A percentile compares a stretch with the other conserved stretches of the same genome.
Conservation (phyloP, 2,329 filamentous ascomycete genomes). For the Aureobasidium sp. region DNA sequence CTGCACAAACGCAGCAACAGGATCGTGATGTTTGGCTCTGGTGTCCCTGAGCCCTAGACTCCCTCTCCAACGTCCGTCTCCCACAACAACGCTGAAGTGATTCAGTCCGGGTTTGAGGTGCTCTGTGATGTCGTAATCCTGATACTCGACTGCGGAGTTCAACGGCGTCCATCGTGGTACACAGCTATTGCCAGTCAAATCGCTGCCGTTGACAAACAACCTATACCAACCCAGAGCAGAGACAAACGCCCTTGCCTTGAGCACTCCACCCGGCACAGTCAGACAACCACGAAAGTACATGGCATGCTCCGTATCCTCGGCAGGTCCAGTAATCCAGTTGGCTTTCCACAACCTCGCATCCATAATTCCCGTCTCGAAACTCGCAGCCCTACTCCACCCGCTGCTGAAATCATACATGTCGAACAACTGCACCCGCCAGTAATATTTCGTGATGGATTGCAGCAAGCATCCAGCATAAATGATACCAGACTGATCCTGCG, state of each 20-base stretch:
- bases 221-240: slow-evolving; percentile 7
- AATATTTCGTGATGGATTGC: neutral
- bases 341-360: slow-evolving; percentile 7
- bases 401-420: neutral
- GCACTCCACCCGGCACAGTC: neutral
- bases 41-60: neutral
- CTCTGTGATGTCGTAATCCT: slow-evolving; percentile 5
- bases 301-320: slow-evolving; percentile 2
- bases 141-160: slow-evolving; percentile 4
- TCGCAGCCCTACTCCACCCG: neutral
- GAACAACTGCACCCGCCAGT: neutral
- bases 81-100: slow-evolving; percentile 6
- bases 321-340: slow-evolving; percentile 9
- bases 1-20: neutral
- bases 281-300: slow-evolving; percentile 6
- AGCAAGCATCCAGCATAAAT: neutral
- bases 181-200: slow-evolving; percentile 4
- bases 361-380: slow-evolving; percentile 1
- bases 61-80: slow-evolving; percentile 6
- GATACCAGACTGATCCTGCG: neutral
- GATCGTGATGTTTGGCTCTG: slow-evolving; percentile 2
- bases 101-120: neutral
- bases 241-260: slow-evolving; percentile 5
- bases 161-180: slow-evolving; percentile 6
- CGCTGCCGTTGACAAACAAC: neutral